Evolutionary conservation across 2,329 filamentous ascomycete species (phyloP).

Genomic region (Pyrenochaeta sp.): DNA sequence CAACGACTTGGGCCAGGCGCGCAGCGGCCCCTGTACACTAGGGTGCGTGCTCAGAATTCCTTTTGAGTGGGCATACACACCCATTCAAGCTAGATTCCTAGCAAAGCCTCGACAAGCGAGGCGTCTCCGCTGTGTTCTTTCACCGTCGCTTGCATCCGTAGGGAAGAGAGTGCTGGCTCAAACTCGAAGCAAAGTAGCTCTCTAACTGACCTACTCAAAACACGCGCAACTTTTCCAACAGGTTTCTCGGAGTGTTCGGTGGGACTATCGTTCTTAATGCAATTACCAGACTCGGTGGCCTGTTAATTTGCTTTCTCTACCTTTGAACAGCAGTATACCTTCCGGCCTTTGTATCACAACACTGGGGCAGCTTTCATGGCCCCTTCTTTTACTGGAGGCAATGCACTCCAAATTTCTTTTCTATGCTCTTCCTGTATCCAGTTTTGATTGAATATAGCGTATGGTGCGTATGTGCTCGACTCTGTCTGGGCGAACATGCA

Average conservation of each 20-base stretch:
- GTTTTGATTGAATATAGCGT: conserved; percentile 3
- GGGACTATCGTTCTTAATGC: conserved; percentile 20
- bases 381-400: conserved; percentile 23
- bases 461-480: conserved; percentile 7
- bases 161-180: neutral
- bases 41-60: neutral
- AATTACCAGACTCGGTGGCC: conserved; percentile 14
- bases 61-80: neutral
- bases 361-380: conserved; percentile 28
- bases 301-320: conserved; percentile 19
- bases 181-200: neutral
- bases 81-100: neutral
- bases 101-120: neutral
- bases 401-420: conserved; percentile 19
- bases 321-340: conserved; percentile 24
- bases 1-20: conserved; percentile 34
- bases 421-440: conserved; percentile 19
- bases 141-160: conserved; percentile 6
- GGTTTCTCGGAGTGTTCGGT: conserved; percentile 11
- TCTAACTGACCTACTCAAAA: conserved; percentile 3
- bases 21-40: conserved; percentile 34
- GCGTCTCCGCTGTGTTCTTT: neutral
- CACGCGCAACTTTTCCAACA: conserved; percentile 11
- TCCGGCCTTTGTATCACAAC: conserved; percentile 34
- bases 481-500: conserved; percentile 8